A percentile compares a stretch with the other conserved stretches of the same genome.
Evolutionary conservation across 305 asterid species (phyloP).

Genomic region (Caryopteris hybrid): DNA sequence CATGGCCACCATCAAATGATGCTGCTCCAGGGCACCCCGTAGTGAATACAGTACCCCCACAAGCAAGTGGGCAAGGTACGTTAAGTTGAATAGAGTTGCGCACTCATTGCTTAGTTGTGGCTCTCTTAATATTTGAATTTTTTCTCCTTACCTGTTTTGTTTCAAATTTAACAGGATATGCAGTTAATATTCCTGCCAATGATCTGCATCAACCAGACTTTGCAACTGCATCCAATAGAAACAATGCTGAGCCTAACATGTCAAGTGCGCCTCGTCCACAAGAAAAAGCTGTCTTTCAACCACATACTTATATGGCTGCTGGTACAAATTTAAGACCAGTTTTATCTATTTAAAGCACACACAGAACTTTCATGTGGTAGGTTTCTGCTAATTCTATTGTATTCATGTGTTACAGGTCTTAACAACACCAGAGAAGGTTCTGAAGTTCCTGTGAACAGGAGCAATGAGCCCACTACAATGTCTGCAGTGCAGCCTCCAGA

Average conservation of each 20-base stretch:
- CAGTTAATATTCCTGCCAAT: conserved; percentile 24
- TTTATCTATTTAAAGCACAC: conserved; percentile 4
- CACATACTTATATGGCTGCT: conserved; percentile 24
- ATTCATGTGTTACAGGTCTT: conserved; percentile 31
- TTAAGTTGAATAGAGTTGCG: conserved; percentile 7
- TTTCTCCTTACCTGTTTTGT: conserved; percentile 6
- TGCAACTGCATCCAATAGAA: conserved; percentile 23
- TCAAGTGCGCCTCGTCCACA: conserved; percentile 19
- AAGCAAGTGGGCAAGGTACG: conserved; percentile 48
- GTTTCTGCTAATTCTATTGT: neutral
- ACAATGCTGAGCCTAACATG: conserved; percentile 15
- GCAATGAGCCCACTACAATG: conserved; percentile 23
- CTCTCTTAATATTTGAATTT: conserved; percentile 4
- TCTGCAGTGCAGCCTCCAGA: conserved; percentile 20
- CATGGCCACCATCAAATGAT: conserved; percentile 59
- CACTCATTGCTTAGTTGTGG: conserved; percentile 8
- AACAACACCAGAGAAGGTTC: conserved; percentile 25
- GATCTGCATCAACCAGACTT: conserved; percentile 21
- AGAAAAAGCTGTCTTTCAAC: conserved; percentile 19
- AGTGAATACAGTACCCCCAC: conserved; percentile 26
- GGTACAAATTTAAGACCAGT: conserved; percentile 24
- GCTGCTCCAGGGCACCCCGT: conserved; percentile 29
- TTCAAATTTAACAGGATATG: conserved; percentile 27
- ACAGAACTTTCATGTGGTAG: neutral
- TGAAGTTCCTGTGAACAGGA: conserved; percentile 28